Conservation (phyloP, 257 asterid species). For the Voacanga thouarsii region DNA sequence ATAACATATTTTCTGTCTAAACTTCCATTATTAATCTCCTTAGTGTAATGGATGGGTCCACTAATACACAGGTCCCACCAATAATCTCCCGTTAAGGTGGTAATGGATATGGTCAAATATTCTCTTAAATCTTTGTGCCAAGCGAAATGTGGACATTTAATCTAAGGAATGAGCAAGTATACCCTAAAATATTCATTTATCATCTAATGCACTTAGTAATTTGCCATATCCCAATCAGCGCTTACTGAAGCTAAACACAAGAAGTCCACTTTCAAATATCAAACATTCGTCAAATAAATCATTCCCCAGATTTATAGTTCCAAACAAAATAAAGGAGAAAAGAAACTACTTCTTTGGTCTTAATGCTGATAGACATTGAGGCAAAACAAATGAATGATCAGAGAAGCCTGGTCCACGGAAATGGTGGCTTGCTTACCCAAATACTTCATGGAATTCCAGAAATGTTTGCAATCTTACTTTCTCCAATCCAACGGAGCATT, state of each 20-base stretch:
- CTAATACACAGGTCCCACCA: too few relatives aligned
- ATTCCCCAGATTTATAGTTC: not conserved
- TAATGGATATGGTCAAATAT: not conserved
- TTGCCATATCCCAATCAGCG: not conserved
- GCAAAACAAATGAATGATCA: not conserved
- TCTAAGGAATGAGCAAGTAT: not conserved
- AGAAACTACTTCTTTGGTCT: not conserved
- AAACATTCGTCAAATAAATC: not conserved
- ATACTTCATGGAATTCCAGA: constrained; percentile 73
- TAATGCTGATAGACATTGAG: not conserved
- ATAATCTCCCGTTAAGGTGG: too few relatives aligned
- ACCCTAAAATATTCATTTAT: not conserved
- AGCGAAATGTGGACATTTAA: too few relatives aligned
- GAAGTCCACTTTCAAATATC: not conserved
- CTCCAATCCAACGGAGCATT: constrained; percentile 64
- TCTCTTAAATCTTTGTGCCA: not conserved
- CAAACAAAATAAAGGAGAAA: not conserved
- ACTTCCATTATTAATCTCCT: not conserved
- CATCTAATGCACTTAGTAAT: not conserved
- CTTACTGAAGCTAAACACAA: too few relatives aligned
- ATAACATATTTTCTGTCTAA: not conserved
- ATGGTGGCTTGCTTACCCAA: constrained; percentile 44
- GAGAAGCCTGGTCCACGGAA: not conserved
- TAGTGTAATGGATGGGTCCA: not conserved
- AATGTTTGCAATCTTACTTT: constrained; percentile 54